Percentiles rank a stretch among this genome's conserved stretches.
Conservation (phyloP, 2,329 filamentous ascomycete species). For the Fusarium floridanum region DNA sequence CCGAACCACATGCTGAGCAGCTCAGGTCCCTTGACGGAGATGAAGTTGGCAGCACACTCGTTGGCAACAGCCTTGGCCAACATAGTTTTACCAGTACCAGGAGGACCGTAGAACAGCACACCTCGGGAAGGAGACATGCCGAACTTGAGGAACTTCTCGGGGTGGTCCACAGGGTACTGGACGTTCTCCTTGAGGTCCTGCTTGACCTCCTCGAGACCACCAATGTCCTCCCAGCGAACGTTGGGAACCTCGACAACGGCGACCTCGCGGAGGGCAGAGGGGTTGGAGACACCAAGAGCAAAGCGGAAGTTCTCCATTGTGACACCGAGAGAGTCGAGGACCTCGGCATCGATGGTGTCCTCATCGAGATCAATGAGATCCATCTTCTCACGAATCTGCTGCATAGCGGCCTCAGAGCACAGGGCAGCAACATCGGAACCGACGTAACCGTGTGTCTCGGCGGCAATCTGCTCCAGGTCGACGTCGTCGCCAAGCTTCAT, state of each 20-base stretch:
- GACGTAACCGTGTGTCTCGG: constrained; percentile 98
- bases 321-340: constrained; percentile 96
- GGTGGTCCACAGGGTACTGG: constrained; percentile 98
- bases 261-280: constrained; percentile 97
- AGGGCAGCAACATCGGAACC: constrained; percentile 98
- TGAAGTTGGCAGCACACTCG: constrained; percentile 99
- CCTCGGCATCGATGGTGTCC: constrained; percentile 98
- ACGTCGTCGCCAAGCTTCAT: constrained; percentile 99
- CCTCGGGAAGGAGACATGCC: constrained; percentile 97
- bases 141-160: constrained; percentile 99
- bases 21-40: constrained; percentile 98
- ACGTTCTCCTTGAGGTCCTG: constrained; percentile 99
- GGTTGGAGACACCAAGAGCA: constrained; percentile 97
- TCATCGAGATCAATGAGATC: constrained; percentile 98
- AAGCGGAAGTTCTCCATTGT: constrained; percentile 99
- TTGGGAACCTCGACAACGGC: constrained; percentile 99
- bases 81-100: constrained; percentile 99
- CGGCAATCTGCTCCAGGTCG: constrained; percentile 94
- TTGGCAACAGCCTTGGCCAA: constrained; percentile 99
- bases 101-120: constrained; percentile 98
- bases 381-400: constrained; percentile 99
- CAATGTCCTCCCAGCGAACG: constrained; percentile 99
- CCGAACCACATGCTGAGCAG: constrained; percentile 99
- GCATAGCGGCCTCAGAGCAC: constrained; percentile 99
- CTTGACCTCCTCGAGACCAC: constrained; percentile 98